Conservation (phyloP, 176 grass and related monocot genomes). For the Aechmea fasciata region DNA sequence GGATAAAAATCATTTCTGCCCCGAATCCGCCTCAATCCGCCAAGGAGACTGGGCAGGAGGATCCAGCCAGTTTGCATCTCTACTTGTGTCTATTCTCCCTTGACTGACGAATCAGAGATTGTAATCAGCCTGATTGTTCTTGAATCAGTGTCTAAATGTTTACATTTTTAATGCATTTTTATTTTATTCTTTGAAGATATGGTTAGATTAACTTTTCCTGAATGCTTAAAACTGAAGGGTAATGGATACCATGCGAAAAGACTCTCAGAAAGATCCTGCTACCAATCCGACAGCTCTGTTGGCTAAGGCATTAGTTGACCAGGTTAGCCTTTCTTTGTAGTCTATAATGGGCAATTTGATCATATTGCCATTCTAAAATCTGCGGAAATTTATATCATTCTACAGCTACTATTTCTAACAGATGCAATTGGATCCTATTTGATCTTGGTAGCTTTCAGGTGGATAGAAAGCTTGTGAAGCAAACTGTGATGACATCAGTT, state of each 20-base stretch:
- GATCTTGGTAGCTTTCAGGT: conserved; percentile 72
- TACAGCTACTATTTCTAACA: conserved; percentile 18
- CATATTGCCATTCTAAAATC: background rate
- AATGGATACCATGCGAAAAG: conserved; percentile 54
- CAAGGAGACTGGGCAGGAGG: too few relatives aligned
- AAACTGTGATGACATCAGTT: conserved; percentile 98
- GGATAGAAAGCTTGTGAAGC: conserved; percentile 97
- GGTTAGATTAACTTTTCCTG: conserved; percentile 5
- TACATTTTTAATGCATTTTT: background rate
- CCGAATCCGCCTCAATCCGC: too few relatives aligned
- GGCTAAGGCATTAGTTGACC: conserved; percentile 71
- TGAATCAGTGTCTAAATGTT: background rate
- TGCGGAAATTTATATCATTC: conserved; percentile 9
- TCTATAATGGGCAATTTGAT: background rate
- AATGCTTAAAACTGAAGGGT: conserved; percentile 49
- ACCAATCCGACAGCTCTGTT: conserved; percentile 52
- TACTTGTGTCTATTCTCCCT: too few relatives aligned
- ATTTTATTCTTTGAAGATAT: conserved; percentile 12
- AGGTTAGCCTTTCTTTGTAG: conserved; percentile 48
- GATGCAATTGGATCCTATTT: conserved; percentile 33
- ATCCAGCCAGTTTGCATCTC: too few relatives aligned
- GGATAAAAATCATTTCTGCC: too few relatives aligned
- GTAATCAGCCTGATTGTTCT: too few relatives aligned
- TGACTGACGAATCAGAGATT: too few relatives aligned
- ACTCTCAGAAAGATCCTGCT: conserved; percentile 57